Evolutionary conservation across 441 rosid species (phyloP).

Genomic region (Metrosideros polymorpha): DNA sequence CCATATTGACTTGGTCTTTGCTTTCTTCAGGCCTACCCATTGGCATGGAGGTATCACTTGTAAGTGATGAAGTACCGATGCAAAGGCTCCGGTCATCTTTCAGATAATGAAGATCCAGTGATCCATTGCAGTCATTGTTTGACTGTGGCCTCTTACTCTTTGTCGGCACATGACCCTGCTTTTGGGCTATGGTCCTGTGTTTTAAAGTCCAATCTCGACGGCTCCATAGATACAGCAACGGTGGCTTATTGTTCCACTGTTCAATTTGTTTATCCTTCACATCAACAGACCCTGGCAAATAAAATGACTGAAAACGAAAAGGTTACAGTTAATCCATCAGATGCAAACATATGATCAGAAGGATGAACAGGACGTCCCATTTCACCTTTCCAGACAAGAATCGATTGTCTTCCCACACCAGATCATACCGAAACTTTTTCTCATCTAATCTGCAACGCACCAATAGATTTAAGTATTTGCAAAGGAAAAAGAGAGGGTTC

Average conservation of each 20-base stretch:
- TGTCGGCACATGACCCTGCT: constrained; percentile 37
- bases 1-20: not conserved
- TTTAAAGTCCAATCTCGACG: constrained; percentile 41
- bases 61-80: not conserved
- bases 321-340: not conserved
- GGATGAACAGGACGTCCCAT: not conserved
- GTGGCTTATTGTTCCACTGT: constrained; percentile 64
- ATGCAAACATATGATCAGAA: not conserved
- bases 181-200: constrained; percentile 51
- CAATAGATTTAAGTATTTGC: not conserved
- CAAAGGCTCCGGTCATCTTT: not conserved
- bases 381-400: constrained; percentile 76
- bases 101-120: constrained; percentile 7
- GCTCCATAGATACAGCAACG: constrained; percentile 91
- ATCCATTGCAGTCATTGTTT: constrained; percentile 1
- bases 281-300: constrained; percentile 84
- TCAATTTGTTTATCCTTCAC: constrained; percentile 66
- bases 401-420: constrained; percentile 62
- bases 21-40: constrained; percentile 19
- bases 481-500: not conserved
- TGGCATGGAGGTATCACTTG: constrained; percentile 10
- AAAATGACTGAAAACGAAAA: constrained; percentile 57
- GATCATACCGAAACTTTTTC: constrained; percentile 58
- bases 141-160: constrained; percentile 2
- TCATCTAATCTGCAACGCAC: constrained; percentile 52